Evolutionary conservation across 306 rosid species (phyloP), one percentile per base, ranked within the genome.

Genomic region (Dalbergia cochinchinensis): DNA sequence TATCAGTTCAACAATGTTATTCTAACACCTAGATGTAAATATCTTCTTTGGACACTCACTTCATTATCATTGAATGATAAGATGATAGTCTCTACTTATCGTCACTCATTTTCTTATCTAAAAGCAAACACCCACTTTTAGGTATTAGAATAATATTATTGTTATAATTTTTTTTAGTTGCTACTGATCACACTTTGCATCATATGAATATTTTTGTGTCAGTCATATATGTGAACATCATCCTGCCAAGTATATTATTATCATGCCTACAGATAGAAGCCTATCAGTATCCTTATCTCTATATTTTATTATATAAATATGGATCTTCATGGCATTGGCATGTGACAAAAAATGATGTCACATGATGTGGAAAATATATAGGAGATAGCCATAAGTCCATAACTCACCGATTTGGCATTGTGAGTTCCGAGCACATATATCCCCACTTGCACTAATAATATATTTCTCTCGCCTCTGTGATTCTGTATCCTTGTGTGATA

Each of bases 391-490:
- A 74, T 65, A 64, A 31, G 41, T 19, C 48, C 54, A 75, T 76
- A 64, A 63, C 65, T 35, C 48, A 31, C 12, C 6, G 4, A 63
- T 13, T 4, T 44, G 34, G 65, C 20, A 26, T 69, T 55, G 39
- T 18, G 74, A 68, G 47, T 67, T 78, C 37, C 67, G n/a, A 41
- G n/a, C 19, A 55, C 18, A 19, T 39, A 31, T 39, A 31, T 47
- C 15, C 78, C 48, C 22, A 77, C 35, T 57, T 65, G 39, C 33
- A 68, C 42, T 26, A 41, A 68, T 26, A 11, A 35, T 35, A n/a
- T 67, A 78, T 8, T 54, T 35, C 50, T 19, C 64, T 70, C 6
- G 53, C 55, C 60, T 26, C 74, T 66, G 76, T 74, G 65, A 58
- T 10, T 66, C 57, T 59, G 22, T 58, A 34, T 26, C 35, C 69